Evolutionary conservation across 1,284 basidiomycete species (phyloP).

Genomic region (Irpex lacteus): DNA sequence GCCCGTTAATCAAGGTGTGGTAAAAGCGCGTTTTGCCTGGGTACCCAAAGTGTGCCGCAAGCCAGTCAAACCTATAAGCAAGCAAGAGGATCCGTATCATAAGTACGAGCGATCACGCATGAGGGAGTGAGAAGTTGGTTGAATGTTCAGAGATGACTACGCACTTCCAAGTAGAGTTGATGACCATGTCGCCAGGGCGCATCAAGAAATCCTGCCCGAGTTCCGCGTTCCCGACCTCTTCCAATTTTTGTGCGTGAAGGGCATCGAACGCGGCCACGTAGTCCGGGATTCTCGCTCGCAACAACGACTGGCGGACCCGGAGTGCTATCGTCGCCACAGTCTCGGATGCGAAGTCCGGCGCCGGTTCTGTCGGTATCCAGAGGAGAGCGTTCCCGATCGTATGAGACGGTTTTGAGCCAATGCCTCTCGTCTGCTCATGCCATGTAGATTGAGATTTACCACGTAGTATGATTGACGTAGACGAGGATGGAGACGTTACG

Average conservation of each 20-base stretch:
- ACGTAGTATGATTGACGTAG: not conserved
- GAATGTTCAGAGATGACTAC: not conserved
- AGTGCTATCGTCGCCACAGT: conserved; percentile 9
- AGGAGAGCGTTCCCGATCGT: conserved; percentile 8
- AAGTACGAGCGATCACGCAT: not conserved
- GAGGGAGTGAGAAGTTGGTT: not conserved
- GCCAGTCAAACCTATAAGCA: conserved; percentile 16
- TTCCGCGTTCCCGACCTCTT: conserved; percentile 1
- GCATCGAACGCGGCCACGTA: conserved; percentile 12
- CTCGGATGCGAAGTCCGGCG: conserved; percentile 4
- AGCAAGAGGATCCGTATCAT: not conserved
- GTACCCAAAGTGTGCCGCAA: conserved; percentile 19
- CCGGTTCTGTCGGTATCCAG: conserved; percentile 12
- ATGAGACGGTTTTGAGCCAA: conserved; percentile 2
- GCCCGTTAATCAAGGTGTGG: conserved; percentile 14
- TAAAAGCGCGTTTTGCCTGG: conserved; percentile 15
- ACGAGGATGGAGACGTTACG: not conserved
- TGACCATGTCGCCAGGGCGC: conserved; percentile 11
- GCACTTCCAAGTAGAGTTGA: conserved; percentile 19
- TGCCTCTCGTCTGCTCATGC: conserved; percentile 7
- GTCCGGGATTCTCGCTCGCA: conserved; percentile 4
- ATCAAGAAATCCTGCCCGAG: conserved; percentile 12
- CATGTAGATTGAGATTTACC: not conserved
- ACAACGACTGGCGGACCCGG: conserved; percentile 8
- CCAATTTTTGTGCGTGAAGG: not conserved